phyloP scores from a whole-genome alignment of 2,329 filamentous ascomycete genomes.

The Arachnopeziza araneosa region DNA sequence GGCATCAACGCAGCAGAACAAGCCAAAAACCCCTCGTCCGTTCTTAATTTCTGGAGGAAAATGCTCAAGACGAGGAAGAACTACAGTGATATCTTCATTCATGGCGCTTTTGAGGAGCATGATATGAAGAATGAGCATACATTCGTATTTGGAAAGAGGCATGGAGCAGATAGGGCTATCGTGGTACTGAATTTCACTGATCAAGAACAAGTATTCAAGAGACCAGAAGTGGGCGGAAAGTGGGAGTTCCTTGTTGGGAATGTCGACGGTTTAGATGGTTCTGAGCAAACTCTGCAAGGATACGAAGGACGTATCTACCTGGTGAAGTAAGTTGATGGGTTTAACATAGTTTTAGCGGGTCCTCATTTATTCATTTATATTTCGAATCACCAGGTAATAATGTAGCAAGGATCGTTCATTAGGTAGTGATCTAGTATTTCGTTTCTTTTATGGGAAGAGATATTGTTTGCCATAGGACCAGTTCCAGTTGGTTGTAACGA shows the following conservation, averaged over 20 bases:
- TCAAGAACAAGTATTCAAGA: slow-evolving; percentile 25
- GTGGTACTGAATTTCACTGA: slow-evolving; percentile 44
- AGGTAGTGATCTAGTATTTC: no score
- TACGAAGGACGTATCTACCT: slow-evolving; percentile 33
- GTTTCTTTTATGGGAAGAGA: no score
- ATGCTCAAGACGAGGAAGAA: slow-evolving; percentile 31
- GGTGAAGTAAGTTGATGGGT: slow-evolving; percentile 5
- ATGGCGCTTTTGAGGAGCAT: slow-evolving; percentile 51
- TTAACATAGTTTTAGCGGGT: not conserved
- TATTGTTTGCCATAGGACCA: no score
- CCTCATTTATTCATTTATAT: not conserved
- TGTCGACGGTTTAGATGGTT: slow-evolving; percentile 19
- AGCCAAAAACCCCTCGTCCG: slow-evolving; percentile 15
- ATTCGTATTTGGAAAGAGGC: slow-evolving; percentile 41
- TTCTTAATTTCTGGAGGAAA: slow-evolving; percentile 28
- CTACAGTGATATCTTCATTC: slow-evolving; percentile 55
- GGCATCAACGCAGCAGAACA: slow-evolving; percentile 54
- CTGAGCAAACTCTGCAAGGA: slow-evolving; percentile 17
- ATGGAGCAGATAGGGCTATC: slow-evolving; percentile 30
- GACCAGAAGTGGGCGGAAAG: slow-evolving; percentile 16
- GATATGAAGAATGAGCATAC: slow-evolving; percentile 41
- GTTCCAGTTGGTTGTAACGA: no score
- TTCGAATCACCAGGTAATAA: no score
- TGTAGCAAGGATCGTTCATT: no score
- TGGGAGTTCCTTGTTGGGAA: slow-evolving; percentile 26